phyloP scores from a whole-genome alignment of 805 yeast species.

The Yarrowia sp. region DNA sequence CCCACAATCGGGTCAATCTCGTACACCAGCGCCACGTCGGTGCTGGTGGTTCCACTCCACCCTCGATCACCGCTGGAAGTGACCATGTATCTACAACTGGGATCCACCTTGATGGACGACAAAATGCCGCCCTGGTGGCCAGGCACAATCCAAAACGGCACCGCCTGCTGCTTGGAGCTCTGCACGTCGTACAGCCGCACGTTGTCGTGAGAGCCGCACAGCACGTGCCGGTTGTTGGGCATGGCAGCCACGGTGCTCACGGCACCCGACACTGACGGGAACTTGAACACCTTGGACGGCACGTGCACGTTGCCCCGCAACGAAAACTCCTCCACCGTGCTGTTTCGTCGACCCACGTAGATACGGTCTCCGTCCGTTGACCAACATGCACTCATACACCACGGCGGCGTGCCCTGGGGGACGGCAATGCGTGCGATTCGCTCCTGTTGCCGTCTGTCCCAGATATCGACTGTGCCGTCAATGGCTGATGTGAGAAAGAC shows the following conservation, averaged over 20 bases:
- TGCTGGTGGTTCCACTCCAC: conserved; percentile 72
- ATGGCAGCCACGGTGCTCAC: conserved; percentile 75
- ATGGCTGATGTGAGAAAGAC: conserved; percentile 76
- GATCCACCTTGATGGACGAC: conserved; percentile 75
- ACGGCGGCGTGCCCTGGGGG: conserved; percentile 76
- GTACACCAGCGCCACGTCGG: conserved; percentile 78
- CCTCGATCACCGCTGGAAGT: conserved; percentile 95
- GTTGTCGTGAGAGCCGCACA: conserved; percentile 90
- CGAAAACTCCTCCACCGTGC: conserved; percentile 62
- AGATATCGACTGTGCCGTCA: conserved; percentile 74
- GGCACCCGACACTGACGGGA: conserved; percentile 88
- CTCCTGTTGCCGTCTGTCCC: conserved; percentile 65
- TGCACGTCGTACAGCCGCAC: conserved; percentile 76
- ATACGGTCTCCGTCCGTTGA: conserved; percentile 73
- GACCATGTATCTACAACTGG: conserved; percentile 80
- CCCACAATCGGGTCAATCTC: conserved; percentile 47
- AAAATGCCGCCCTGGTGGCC: conserved; percentile 95
- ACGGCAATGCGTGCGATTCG: conserved; percentile 49
- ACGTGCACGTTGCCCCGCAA: conserved; percentile 40
- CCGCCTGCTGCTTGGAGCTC: conserved; percentile 40
- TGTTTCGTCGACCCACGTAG: conserved; percentile 85
- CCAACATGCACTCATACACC: conserved; percentile 89
- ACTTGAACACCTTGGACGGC: conserved; percentile 57
- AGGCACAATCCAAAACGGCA: conserved; percentile 87
- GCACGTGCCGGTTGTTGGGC: conserved; percentile 73